Evolutionary conservation across 2,329 filamentous ascomycete genomes (phyloP).

Genomic region (Fusarium odoratissimum): DNA sequence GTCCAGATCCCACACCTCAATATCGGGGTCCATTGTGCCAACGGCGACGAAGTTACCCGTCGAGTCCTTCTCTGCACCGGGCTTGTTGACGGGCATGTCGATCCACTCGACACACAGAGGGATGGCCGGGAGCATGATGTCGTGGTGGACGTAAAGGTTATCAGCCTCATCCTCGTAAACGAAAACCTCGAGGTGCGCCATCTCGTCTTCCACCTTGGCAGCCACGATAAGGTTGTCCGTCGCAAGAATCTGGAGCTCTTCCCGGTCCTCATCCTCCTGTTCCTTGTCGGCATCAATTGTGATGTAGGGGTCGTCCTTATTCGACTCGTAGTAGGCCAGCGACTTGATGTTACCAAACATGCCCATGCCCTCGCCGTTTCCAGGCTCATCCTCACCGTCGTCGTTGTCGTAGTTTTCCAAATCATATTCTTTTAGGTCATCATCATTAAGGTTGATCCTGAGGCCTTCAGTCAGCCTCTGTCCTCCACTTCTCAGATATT

Average conservation of each 20-base stretch:
- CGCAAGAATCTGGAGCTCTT: slow-evolving; percentile 91
- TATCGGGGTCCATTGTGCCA: slow-evolving; percentile 97
- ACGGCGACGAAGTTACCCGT: slow-evolving; percentile 93
- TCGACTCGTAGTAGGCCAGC: slow-evolving; percentile 91
- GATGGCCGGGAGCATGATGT: slow-evolving; percentile 98
- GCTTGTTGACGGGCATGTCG: slow-evolving; percentile 86
- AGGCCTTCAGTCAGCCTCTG: slow-evolving; percentile 21
- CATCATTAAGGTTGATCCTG: slow-evolving; percentile 70
- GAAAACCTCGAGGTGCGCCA: slow-evolving; percentile 95
- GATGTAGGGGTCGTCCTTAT: slow-evolving; percentile 96
- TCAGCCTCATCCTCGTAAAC: slow-evolving; percentile 96
- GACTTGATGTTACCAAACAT: slow-evolving; percentile 98
- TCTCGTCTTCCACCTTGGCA: slow-evolving; percentile 95
- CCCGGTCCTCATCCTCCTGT: slow-evolving; percentile 85
- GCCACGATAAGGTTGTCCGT: slow-evolving; percentile 94
- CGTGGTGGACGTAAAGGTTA: slow-evolving; percentile 98
- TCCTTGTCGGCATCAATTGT: slow-evolving; percentile 80
- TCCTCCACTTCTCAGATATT: not conserved
- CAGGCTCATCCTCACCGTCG: slow-evolving; percentile 62
- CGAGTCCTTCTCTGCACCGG: slow-evolving; percentile 68
- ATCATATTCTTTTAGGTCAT: slow-evolving; percentile 95
- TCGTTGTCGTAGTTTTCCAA: slow-evolving; percentile 96
- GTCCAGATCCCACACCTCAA: slow-evolving; percentile 98
- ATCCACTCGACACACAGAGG: slow-evolving; percentile 97
- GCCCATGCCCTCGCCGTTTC: slow-evolving; percentile 76